phyloP scores from a whole-genome alignment of 208 protist species.

The Leishmania mexicana region DNA sequence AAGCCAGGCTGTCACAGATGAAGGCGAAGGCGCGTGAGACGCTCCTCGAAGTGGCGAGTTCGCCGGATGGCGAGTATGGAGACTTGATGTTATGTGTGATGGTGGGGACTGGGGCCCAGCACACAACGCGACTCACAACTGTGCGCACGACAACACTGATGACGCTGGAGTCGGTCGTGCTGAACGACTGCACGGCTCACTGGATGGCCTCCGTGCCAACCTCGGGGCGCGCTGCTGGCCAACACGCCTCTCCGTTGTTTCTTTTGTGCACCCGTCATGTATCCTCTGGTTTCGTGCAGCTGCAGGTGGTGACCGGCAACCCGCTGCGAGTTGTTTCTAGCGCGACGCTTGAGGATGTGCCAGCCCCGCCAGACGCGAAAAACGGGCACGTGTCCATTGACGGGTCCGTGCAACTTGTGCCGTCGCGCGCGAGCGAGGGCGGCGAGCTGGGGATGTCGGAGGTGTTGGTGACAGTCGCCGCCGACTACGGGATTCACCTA shows the following conservation, averaged over 20 bases:
- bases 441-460: conserved; percentile 22
- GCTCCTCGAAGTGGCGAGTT: conserved; percentile 19
- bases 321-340: conserved; percentile 36
- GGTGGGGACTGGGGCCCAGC: conserved; percentile 12
- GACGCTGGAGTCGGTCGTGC: conserved; percentile 25
- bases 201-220: conserved; percentile 38
- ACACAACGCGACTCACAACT: conserved; percentile 20
- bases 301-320: conserved; percentile 33
- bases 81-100: conserved; percentile 27
- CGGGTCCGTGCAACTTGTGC: conserved; percentile 26
- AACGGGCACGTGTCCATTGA: conserved; percentile 15
- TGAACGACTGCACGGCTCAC: conserved; percentile 19
- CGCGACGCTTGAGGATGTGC: conserved; percentile 19
- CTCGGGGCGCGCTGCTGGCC: conserved; percentile 1
- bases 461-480: conserved; percentile 25
- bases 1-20: conserved; percentile 15
- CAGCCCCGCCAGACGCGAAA: background rate
- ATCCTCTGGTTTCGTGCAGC: conserved; percentile 7
- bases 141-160: conserved; percentile 21
- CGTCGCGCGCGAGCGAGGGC: conserved; percentile 12
- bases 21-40: conserved; percentile 11
- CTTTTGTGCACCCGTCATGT: conserved; percentile 19
- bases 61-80: conserved; percentile 26
- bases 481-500: conserved; percentile 23
- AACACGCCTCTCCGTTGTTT: conserved; percentile 17